Percentiles rank a stretch among this genome's conserved stretches.
Evolutionary conservation across 345 rosid genomes (phyloP).

Genomic region (Raphanus sativus): DNA sequence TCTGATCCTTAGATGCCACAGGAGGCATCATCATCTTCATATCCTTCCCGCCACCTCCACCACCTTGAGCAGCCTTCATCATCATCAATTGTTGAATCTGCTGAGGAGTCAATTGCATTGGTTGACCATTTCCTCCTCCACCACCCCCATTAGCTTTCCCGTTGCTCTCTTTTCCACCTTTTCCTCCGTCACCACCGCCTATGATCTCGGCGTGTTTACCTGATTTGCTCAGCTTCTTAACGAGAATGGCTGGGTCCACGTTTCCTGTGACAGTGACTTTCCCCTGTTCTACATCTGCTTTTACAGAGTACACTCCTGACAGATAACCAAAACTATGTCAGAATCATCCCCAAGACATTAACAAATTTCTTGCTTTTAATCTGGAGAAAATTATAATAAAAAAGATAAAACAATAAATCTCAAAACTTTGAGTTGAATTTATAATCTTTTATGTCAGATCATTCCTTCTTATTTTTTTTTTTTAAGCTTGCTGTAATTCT

Average conservation of each 20-base stretch:
- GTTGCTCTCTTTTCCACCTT: constrained; percentile 37
- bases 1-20: constrained; percentile 47
- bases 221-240: constrained; percentile 75
- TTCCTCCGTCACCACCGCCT: constrained; percentile 40
- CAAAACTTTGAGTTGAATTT: constrained; percentile 4
- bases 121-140: constrained; percentile 39
- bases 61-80: constrained; percentile 40
- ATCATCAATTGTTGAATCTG: constrained; percentile 58
- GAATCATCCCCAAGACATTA: background rate
- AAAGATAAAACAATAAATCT: background rate
- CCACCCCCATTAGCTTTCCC: constrained; percentile 21
- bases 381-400: background rate
- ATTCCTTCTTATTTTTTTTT: background rate
- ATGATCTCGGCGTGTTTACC: constrained; percentile 88
- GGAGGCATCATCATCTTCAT: constrained; percentile 37
- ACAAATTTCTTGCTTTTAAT: background rate
- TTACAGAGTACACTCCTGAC: constrained; percentile 65
- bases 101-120: constrained; percentile 45
- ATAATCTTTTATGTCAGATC: background rate
- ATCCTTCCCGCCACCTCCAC: constrained; percentile 27
- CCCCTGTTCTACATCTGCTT: constrained; percentile 79
- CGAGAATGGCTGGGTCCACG: constrained; percentile 66
- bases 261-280: constrained; percentile 84
- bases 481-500: background rate
- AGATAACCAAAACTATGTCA: constrained; percentile 1